Evolutionary conservation across 75 land plant species (phyloP), one percentile per base, ranked within the genome.

Genomic region (Picea glauca): DNA sequence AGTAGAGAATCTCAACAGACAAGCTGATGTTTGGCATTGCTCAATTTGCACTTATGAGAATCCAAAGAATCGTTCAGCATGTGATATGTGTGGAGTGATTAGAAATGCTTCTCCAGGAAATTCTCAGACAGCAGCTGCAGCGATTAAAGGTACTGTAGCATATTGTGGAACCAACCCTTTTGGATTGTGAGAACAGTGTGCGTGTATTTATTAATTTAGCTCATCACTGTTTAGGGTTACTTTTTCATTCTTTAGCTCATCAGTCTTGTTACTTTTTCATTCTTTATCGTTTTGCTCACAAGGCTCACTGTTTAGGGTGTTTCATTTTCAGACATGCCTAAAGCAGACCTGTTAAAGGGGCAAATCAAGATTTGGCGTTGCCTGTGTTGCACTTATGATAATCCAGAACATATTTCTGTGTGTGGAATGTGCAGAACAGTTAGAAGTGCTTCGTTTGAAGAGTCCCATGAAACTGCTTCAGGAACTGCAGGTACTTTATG

Each of bases 371-470:
- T 90, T 33, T 96, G 99, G 99, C 75, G 88, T 20, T 96, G 99
- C 78, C 54, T 86, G 15, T 87, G 90, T 76, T 96, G 99, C 75
- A 94, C 99, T 43, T 94, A 82, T 81, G 97, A 96, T 30, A 96
- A 96, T 90, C 90, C 85, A 17, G 86, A 86, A 54, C 80, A 73
- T 62, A 58, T 82, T 74, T 46, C 80, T 40, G 77, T 57, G 12
- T 96, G 99, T 87, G 97, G 94, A 57, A 92, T 96, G 38, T 96
- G 99, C 86, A 93, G 97, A 60, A 83, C 82, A 79, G 31, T 91
- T 17, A 86, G 90, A 8, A 64, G 60, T 50, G 78, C 80, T 78
- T 54, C 78, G 62, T 70, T 70, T 17, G 11, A 70, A 70, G 26
- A 70, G 40, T 43, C 50, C 0, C 54, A 70, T 3, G 43, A 18